Evolutionary conservation across 352 stramenopile genomes (phyloP).

Genomic region (Pythium insidiosum): DNA sequence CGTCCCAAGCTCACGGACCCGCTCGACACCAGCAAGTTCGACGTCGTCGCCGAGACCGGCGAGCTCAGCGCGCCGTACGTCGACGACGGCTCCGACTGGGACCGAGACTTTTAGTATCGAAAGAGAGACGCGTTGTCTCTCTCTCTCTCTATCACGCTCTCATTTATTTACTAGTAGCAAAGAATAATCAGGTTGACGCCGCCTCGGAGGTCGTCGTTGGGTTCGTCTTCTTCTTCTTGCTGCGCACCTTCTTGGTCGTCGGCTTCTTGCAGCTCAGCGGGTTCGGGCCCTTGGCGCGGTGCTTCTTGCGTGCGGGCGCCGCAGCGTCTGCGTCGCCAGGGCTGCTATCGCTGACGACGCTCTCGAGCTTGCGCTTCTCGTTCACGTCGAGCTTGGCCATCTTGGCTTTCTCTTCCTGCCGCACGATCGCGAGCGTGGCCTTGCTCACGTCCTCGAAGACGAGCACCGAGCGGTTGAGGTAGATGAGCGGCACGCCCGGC

Average conservation of each 20-base stretch:
- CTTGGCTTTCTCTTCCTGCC: slow-evolving; percentile 68
- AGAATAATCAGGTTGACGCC: too few species aligned
- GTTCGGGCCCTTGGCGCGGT: slow-evolving; percentile 64
- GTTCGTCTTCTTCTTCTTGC: slow-evolving; percentile 57
- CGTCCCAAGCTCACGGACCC: slow-evolving; percentile 81
- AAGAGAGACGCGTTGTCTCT: too few species aligned
- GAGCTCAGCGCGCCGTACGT: slow-evolving; percentile 40
- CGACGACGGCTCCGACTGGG: slow-evolving; percentile 64
- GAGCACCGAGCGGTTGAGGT: slow-evolving; percentile 81
- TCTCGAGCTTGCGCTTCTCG: slow-evolving; percentile 72
- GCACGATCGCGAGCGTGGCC: slow-evolving; percentile 71
- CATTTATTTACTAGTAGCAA: too few species aligned
- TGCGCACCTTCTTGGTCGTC: slow-evolving; percentile 67
- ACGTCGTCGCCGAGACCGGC: slow-evolving; percentile 67
- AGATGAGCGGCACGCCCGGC: slow-evolving; percentile 75
- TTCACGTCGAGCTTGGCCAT: slow-evolving; percentile 57
- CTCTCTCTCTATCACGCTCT: too few species aligned
- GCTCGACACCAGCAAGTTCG: slow-evolving; percentile 90
- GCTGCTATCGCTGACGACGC: slow-evolving; percentile 17
- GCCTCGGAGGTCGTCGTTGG: too few species aligned
- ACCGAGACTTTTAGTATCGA: slow-evolving; percentile 68
- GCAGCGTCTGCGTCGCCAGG: slow-evolving; percentile 6
- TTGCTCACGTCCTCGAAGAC: slow-evolving; percentile 83
- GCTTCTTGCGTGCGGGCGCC: slow-evolving; percentile 28
- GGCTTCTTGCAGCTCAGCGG: slow-evolving; percentile 73